Base-by-base conservation (phyloP, 2,329 filamentous ascomycete species). In the Tolypocladium nubicola region DNA sequence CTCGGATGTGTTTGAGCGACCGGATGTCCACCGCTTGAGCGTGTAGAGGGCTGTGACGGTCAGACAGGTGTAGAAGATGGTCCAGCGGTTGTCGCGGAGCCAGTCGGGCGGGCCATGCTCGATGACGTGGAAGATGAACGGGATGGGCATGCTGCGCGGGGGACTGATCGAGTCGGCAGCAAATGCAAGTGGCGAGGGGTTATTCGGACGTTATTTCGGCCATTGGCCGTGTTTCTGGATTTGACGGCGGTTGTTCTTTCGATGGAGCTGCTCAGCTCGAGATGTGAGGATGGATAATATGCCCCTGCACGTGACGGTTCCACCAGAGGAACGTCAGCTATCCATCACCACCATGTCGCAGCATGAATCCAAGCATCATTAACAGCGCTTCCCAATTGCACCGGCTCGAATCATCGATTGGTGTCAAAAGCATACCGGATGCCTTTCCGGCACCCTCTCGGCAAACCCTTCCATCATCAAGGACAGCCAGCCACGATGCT, bases 1-100 rank as follows among this genome's bases (percentile, higher is more conserved):
- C 69, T 96, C 91, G 33, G 89, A 82, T 47, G 73, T 75, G 71
- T 94, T 97, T 63, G 73, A 76, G 14, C 86, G 82, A 63, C 94
- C 95, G 62, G 84, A 83, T 66, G 87, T 88, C 75, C 88, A 96
- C 66, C 79, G 78, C 77, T 97, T 97, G 53, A 80, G 65, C 37
- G 79, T 59, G 53, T 69, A 68, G 35, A 83, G 63, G 45, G 72
- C 62, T 7, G 70, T 68, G n/a, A 75, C 49, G 47, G 73, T 61
- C 23, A 70, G 66, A 45, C 67, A 64, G 21, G 68, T 63, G 64
- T 77, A 74, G 64, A 74, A 62, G 52, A 82, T 65, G 30, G 68
- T 64, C 71, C 70, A 75, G 50, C 71, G 72, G 54, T 79, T 70
- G 47, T 74, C 67, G 49, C 75, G 75, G 54, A 82, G 65, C 73